Evolutionary conservation across 371 early-diverging fungal species (phyloP), one percentile per base, ranked within the genome.

Genomic region (Rhizopus arrhizus): DNA sequence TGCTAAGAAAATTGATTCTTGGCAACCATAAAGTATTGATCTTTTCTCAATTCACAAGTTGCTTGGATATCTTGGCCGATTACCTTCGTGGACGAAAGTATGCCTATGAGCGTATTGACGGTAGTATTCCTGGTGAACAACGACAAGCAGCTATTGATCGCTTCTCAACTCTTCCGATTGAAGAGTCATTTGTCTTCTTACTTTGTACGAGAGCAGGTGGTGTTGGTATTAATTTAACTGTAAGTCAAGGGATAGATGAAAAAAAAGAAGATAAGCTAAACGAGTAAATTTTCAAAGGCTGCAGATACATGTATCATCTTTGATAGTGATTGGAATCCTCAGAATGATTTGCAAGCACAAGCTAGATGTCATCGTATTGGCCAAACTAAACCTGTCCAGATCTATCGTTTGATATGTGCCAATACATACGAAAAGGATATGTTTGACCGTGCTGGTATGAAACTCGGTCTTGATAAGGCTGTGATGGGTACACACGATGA

Each of bases 311-410:
- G 95, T 57, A 91, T 97, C 53, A 95, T 97, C 56, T 96, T 89
- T 75, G 97, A 98, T 78, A 90, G 91, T 59, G 97, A 98, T 69
- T 97, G 95, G 95, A 99, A 97, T 74, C 97, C 97, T 15, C 95
- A 96, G 74, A 95, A 93, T 70, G 99, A 98, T 74, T 69, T 96
- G 57, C 97, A 99, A 76, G 99, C 99, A 2, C 91, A 94, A 68
- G 92, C 91, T 11, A 85, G 97, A 59, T 93, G 91, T 58, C 95
- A 96, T 77, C 88, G 97, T 69, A 95, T 96, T 59, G 99, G 97
- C n/a, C 96, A 98, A 76, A 94, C 89, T 13, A 90, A 91, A 65
- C 87, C 91, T 9, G 96, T 96, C 0, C 89, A 95, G 58, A 86
- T 93, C 48, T 91, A 94, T 68, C 86, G 95, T 40, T 77, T 98